phyloP scores from a whole-genome alignment of 2,329 filamentous ascomycete genomes.

The Trichophyton mentagrophytes region DNA sequence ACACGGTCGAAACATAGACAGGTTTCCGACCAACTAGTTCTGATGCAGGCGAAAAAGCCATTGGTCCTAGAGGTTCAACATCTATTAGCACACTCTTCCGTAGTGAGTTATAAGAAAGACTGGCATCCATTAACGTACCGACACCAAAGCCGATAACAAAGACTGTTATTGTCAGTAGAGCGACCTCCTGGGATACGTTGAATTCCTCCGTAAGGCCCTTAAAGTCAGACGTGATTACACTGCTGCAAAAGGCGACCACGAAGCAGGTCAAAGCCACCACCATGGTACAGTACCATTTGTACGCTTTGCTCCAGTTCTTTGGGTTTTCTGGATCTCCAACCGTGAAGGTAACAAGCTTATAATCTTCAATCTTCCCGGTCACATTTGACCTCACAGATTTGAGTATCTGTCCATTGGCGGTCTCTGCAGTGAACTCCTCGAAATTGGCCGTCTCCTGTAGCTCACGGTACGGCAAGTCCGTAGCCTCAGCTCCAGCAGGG shows the following conservation, averaged over 20 bases:
- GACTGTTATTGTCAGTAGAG: constrained; percentile 57
- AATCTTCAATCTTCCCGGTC: constrained; percentile 39
- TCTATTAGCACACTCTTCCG: background rate
- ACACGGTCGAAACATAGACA: constrained; percentile 57
- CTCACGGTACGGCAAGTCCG: constrained; percentile 53
- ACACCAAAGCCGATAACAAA: constrained; percentile 76
- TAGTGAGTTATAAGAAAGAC: background rate
- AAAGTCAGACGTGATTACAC: constrained; percentile 67
- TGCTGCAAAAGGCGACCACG: constrained; percentile 57
- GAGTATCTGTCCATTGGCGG: constrained; percentile 48
- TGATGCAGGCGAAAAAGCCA: constrained; percentile 65
- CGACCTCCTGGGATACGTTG: constrained; percentile 56
- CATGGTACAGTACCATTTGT: constrained; percentile 79
- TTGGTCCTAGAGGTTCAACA: constrained; percentile 42
- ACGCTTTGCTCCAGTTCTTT: constrained; percentile 69
- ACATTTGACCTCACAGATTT: constrained; percentile 43
- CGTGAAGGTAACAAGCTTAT: constrained; percentile 58
- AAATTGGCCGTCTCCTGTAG: constrained; percentile 49
- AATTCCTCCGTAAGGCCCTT: constrained; percentile 52
- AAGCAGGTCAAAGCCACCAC: constrained; percentile 66
- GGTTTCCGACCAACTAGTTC: constrained; percentile 61
- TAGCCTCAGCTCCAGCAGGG: constrained; percentile 25
- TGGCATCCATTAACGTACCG: constrained; percentile 34
- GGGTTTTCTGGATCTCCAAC: constrained; percentile 63
- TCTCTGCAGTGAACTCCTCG: constrained; percentile 55